Percentiles rank a stretch among this genome's conserved stretches.
Conservation (phyloP, 2,329 filamentous ascomycete genomes). For the Sporothrix brunneoviolacea region DNA sequence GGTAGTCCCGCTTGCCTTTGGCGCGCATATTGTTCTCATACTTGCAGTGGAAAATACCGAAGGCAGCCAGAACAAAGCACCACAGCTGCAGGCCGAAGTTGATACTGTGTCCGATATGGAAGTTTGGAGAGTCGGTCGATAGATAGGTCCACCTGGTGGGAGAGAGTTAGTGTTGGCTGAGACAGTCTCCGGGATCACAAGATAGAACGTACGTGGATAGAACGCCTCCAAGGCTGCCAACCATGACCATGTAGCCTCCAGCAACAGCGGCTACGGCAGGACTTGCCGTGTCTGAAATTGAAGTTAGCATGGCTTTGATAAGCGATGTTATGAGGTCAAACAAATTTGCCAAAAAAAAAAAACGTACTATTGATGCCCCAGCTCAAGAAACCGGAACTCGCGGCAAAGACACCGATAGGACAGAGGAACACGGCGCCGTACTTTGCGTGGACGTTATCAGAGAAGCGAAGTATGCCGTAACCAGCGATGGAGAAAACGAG, state of each 20-base stretch:
- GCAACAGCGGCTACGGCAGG: constrained; percentile 50
- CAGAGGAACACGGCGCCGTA: constrained; percentile 51
- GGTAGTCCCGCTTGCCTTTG: constrained; percentile 40
- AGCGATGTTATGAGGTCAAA: no score
- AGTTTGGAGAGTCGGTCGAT: constrained; percentile 37
- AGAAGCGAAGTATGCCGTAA: constrained; percentile 34
- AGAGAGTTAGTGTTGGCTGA: neutral
- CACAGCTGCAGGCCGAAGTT: constrained; percentile 45
- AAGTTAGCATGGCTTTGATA: no score
- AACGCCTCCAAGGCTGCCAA: constrained; percentile 52
- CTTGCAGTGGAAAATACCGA: constrained; percentile 45
- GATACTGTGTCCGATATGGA: constrained; percentile 47
- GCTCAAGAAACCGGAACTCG: constrained; percentile 50
- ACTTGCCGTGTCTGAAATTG: constrained; percentile 41
- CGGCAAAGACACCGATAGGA: constrained; percentile 50
- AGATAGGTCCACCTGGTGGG: constrained; percentile 44
- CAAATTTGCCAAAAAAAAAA: no score
- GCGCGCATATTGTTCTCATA: constrained; percentile 46
- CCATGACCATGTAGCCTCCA: constrained; percentile 45
- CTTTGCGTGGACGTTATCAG: constrained; percentile 33
- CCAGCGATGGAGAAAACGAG: constrained; percentile 41
- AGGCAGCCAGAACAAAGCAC: constrained; percentile 37
- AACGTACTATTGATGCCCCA: constrained; percentile 51
- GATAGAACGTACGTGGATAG: constrained; percentile 41
- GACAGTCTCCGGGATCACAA: no score